These are phyloP conservation scores for Antonospora locustae DNA, from an alignment of 371 early-diverging fungal species.

Conservation along the genomic window DNA sequence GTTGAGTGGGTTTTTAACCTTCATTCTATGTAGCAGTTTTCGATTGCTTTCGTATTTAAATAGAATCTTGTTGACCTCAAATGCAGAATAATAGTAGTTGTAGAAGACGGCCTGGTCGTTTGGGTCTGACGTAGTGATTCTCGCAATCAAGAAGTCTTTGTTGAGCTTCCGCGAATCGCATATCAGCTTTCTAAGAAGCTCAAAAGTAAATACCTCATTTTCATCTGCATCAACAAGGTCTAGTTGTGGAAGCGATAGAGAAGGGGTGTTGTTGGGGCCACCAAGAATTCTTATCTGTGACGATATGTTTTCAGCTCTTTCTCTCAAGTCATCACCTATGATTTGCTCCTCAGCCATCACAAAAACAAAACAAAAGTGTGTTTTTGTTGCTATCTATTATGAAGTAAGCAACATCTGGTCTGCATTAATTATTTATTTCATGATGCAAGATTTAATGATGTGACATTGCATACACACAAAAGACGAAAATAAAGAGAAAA, in stretches of 20 bases:
- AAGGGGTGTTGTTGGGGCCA: constrained; percentile 43
- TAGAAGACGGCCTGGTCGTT: constrained; percentile 56
- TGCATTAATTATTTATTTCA: too few relatives aligned
- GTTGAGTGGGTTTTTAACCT: constrained; percentile 65
- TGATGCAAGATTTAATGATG: too few relatives aligned
- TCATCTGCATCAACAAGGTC: constrained; percentile 58
- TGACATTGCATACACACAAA: constrained; percentile 8
- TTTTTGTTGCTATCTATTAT: background rate
- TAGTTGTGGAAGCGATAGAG: constrained; percentile 26
- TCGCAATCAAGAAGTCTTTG: constrained; percentile 64
- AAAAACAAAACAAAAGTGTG: background rate
- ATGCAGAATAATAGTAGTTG: constrained; percentile 63
- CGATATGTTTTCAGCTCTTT: constrained; percentile 22
- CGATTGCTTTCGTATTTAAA: constrained; percentile 59
- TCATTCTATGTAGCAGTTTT: constrained; percentile 61
- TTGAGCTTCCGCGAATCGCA: constrained; percentile 57
- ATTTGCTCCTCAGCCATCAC: constrained; percentile 7
- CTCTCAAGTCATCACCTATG: constrained; percentile 4
- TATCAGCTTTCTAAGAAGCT: constrained; percentile 60
- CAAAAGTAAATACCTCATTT: constrained; percentile 67
- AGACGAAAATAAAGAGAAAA: constrained; percentile 22
- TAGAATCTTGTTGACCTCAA: constrained; percentile 65
- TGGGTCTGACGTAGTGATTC: constrained; percentile 65
- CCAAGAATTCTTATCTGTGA: constrained; percentile 48
- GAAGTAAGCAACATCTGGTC: constrained; percentile 1